Evolutionary conservation across 129 eudicot species (phyloP).

Genomic region (Helichrysum umbraculigerum): DNA sequence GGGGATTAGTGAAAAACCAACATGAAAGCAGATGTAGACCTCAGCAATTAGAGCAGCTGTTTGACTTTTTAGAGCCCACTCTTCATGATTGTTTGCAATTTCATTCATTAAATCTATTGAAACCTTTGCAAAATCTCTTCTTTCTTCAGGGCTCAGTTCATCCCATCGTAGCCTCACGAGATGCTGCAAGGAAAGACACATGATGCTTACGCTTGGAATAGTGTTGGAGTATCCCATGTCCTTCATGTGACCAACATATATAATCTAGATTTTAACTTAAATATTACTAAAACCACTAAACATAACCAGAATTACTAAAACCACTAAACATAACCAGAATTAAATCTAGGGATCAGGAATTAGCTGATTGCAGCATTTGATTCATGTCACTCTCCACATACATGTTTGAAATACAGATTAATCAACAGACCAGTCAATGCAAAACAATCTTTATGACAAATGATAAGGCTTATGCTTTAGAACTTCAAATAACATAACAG

Average conservation of each 20-base stretch:
- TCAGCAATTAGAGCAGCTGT: slow-evolving; percentile 92
- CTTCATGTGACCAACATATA: slow-evolving; percentile 2
- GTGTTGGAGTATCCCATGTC: not conserved
- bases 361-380: not conserved
- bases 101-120: slow-evolving; percentile 75
- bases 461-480: not conserved
- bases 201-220: not conserved
- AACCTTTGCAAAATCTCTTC: slow-evolving; percentile 69
- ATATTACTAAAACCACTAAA: not conserved
- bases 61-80: slow-evolving; percentile 96
- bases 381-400: not conserved
- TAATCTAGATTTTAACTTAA: not conserved
- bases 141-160: slow-evolving; percentile 59
- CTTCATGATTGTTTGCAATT: slow-evolving; percentile 63
- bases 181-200: slow-evolving; percentile 58
- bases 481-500: not conserved
- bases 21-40: slow-evolving; percentile 44
- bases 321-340: not conserved
- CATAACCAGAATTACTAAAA: slow-evolving; percentile 8
- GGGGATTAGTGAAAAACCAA: slow-evolving; percentile 7
- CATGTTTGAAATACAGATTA: not conserved
- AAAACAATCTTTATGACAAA: not conserved
- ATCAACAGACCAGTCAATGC: slow-evolving; percentile 1
- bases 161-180: slow-evolving; percentile 94
- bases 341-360: not conserved